These are phyloP conservation scores for Leccinum barrowsii DNA, from an alignment of 768 basidiomycete species.

Conservation along the genomic window DNA sequence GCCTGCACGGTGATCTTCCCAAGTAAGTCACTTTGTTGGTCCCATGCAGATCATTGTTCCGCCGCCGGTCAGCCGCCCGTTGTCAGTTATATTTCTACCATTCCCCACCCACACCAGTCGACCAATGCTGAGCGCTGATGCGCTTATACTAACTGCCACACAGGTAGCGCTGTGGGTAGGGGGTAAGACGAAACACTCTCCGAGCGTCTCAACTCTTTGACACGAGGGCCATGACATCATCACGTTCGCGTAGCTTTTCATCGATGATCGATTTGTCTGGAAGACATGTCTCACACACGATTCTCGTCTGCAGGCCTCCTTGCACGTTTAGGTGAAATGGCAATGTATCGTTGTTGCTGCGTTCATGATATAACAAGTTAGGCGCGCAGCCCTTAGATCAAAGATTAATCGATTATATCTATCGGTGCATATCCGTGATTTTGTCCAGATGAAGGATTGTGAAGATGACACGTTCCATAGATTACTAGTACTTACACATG, in stretches of 20 bases:
- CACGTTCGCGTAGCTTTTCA: background rate
- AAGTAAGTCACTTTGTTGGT: background rate
- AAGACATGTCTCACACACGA: background rate
- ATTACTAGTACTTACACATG: background rate
- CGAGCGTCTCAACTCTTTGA: background rate
- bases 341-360: background rate
- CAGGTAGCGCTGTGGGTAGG: background rate
- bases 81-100: background rate
- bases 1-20: background rate
- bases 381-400: background rate
- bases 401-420: background rate
- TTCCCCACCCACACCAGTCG: background rate
- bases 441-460: background rate
- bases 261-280: background rate
- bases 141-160: background rate
- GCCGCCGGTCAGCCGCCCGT: background rate
- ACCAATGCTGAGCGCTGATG: background rate
- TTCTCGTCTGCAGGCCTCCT: background rate
- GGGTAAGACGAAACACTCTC: background rate
- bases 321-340: background rate
- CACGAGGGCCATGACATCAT: background rate
- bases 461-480: background rate
- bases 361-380: constrained; percentile 5
- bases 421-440: background rate
- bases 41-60: background rate